phyloP scores from a whole-genome alignment of 2,329 filamentous ascomycete species.

The Emergomyces pasteurianus region DNA sequence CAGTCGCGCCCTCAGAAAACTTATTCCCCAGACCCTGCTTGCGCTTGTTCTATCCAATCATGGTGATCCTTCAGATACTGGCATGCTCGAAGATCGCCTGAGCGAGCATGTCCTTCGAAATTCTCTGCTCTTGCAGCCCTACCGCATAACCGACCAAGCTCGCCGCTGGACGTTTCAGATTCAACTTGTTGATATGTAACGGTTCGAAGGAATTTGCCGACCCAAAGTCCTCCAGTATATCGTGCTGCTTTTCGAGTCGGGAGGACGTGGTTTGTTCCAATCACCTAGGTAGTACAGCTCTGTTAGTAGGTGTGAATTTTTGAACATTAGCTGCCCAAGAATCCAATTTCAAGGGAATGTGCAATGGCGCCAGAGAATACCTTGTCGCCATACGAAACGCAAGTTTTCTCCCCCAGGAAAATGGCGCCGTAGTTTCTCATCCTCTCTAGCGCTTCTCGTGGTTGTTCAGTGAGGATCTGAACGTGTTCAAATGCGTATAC shows the following conservation, averaged over 20 bases:
- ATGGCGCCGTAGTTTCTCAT: conserved; percentile 42
- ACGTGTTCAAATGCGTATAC: conserved; percentile 41
- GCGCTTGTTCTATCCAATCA: conserved; percentile 32
- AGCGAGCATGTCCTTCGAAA: conserved; percentile 43
- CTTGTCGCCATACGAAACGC: conserved; percentile 44
- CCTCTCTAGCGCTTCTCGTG: conserved; percentile 38
- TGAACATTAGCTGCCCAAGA: background rate
- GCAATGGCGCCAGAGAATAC: conserved; percentile 14
- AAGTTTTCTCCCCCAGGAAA: conserved; percentile 42
- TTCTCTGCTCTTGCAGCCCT: conserved; percentile 39
- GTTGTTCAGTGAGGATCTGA: conserved; percentile 37
- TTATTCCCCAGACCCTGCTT: background rate
- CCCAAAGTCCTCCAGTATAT: conserved; percentile 44
- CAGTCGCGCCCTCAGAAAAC: background rate
- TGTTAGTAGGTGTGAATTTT: background rate
- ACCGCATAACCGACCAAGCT: conserved; percentile 39
- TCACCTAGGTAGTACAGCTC: conserved; percentile 25
- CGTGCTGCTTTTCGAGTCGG: conserved; percentile 38
- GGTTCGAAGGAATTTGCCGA: conserved; percentile 43
- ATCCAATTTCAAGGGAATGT: background rate
- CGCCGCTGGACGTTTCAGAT: conserved; percentile 32
- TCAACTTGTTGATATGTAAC: conserved; percentile 43
- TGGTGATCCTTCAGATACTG: conserved; percentile 32
- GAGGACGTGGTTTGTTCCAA: conserved; percentile 45
- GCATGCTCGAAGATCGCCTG: conserved; percentile 38